Evolutionary conservation across 129 eudicot species (phyloP).

Genomic region (Centaurea solstitialis): DNA sequence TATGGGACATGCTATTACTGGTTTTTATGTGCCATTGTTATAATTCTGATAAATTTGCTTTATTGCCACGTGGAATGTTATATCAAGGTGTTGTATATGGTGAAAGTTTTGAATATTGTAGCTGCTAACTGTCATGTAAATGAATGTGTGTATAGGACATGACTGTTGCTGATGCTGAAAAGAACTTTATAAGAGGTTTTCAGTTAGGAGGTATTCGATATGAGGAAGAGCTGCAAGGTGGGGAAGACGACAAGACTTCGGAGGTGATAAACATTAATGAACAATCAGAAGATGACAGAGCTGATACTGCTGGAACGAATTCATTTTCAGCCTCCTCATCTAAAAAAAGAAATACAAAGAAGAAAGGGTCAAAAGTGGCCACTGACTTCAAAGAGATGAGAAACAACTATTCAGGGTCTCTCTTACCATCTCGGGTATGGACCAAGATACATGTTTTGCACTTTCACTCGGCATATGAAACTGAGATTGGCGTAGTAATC

Average conservation of each 20-base stretch:
- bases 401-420: constrained; percentile 49
- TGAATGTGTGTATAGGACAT: constrained; percentile 22
- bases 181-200: constrained; percentile 45
- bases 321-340: constrained; percentile 36
- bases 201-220: constrained; percentile 26
- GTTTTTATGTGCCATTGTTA: not conserved
- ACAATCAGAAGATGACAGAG: constrained; percentile 38
- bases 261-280: constrained; percentile 64
- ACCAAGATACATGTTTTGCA: not conserved
- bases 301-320: constrained; percentile 43
- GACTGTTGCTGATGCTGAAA: constrained; percentile 26
- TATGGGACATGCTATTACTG: too few species aligned
- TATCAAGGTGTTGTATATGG: not conserved
- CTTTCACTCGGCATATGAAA: not conserved
- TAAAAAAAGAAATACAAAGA: constrained; percentile 25
- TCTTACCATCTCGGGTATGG: constrained; percentile 77
- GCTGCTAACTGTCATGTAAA: constrained; percentile 8
- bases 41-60: not conserved
- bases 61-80: not conserved
- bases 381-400: constrained; percentile 32
- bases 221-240: constrained; percentile 34
- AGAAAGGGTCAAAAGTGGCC: constrained; percentile 24
- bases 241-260: constrained; percentile 43
- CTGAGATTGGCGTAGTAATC: not conserved
- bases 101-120: not conserved